Base-by-base conservation (phyloP, 1,139 yeast species). In the Suhomyces wounanorum region DNA sequence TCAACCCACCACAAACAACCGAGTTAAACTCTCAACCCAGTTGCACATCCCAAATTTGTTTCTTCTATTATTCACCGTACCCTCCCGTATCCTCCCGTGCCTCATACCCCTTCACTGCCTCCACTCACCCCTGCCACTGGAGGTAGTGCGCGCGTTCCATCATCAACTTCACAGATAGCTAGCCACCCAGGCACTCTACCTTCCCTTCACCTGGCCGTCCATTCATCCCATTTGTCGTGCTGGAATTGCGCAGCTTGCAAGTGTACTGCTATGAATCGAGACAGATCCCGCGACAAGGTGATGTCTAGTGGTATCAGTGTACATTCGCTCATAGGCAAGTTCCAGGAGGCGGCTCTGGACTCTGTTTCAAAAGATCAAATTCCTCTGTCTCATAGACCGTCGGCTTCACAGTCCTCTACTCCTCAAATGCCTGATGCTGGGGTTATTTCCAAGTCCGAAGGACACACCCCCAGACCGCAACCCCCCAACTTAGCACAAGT, bases 251-350 rank as follows among this genome's bases (percentile, higher is more conserved):
- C 45, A 16, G 43, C 17, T 28, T 38, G 41, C 41, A 23, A 38
- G 26, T 17, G 11, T 25, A 36, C 36, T 13, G 30, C 42, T 26
- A 50, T 50, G 52, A 47, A 37, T 43, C 48, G 45, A 40, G 50
- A 50, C 40, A 40, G 37, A 38, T 33, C 47, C 38, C 49, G 43
- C 35, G 48, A 45, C 43, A 44, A 41, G 40, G 40, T 18, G 41
- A 26, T 28, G 37, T 30, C 42, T 44, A 47, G 46, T 35, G 52
- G 52, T 31, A 54, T 58, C 55, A 57, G 55, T 42, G 59, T 57
- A 45, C 59, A 58, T 44, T 55, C 59, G 31, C 59, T 57, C 50
- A 55, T 58, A 26, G 59, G 55, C 44, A 56, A 52, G 52, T 54
- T 53, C 40, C 53, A 43, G 38, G 50, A 41, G 31, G 40, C 39